phyloP scores from a whole-genome alignment of 306 rosid genomes.

The Cicer pinnatifidum region DNA sequence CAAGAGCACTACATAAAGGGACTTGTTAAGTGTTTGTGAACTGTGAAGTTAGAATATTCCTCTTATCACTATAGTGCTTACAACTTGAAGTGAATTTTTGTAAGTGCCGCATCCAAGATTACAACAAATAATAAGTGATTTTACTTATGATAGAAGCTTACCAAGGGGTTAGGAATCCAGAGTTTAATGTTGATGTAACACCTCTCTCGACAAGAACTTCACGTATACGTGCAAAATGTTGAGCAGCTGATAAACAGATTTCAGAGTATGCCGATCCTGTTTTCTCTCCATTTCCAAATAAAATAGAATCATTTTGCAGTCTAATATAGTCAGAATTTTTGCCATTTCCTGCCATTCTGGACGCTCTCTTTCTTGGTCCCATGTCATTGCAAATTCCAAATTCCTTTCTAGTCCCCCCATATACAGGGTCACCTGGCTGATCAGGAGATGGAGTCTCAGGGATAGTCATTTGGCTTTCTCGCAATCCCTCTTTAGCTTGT shows the following conservation, averaged over 20 bases:
- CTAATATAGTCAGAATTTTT: conserved; percentile 55
- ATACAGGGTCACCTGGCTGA: conserved; percentile 56
- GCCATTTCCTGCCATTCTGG: conserved; percentile 65
- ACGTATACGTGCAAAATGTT: conserved; percentile 80
- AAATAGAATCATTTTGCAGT: conserved; percentile 57
- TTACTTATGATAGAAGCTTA: conserved; percentile 49
- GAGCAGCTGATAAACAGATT: conserved; percentile 80
- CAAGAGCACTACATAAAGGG: background rate
- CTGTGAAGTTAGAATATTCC: conserved; percentile 10
- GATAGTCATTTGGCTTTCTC: conserved; percentile 78
- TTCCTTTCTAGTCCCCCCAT: conserved; percentile 64
- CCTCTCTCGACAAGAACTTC: conserved; percentile 93
- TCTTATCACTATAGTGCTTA: background rate
- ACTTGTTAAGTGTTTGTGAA: conserved; percentile 4
- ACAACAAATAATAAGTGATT: background rate
- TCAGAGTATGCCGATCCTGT: conserved; percentile 79
- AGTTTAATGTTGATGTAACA: conserved; percentile 82
- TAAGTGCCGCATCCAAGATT: conserved; percentile 11
- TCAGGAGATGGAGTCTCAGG: conserved; percentile 80
- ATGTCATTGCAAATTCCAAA: conserved; percentile 65
- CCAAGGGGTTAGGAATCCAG: conserved; percentile 96
- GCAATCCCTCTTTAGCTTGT: conserved; percentile 63
- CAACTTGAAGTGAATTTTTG: background rate
- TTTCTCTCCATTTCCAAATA: conserved; percentile 67
- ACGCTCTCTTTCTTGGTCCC: conserved; percentile 71